These are phyloP conservation scores for Fistulina hepatica DNA, from an alignment of 1,284 basidiomycete species.

Conservation along the genomic window DNA sequence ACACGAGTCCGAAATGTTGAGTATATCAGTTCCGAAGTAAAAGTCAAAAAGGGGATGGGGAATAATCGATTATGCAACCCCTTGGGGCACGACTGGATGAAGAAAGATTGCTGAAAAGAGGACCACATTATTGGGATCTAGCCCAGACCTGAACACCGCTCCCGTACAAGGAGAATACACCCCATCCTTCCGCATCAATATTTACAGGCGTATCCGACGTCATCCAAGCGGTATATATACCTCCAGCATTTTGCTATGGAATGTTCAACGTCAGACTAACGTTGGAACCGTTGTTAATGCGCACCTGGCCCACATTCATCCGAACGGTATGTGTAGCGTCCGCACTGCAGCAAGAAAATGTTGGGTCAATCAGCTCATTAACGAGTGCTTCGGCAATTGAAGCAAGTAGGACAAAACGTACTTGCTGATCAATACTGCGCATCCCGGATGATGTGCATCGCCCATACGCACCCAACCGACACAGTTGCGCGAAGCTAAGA, in stretches of 20 bases:
- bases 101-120: too few species aligned
- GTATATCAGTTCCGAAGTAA: too few species aligned
- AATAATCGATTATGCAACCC: too few species aligned
- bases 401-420: slow-evolving; percentile 14
- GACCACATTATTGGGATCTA: too few species aligned
- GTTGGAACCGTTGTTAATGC: slow-evolving; percentile 17
- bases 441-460: slow-evolving; percentile 37
- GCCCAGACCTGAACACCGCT: slow-evolving; percentile 52
- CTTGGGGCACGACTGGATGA: too few species aligned
- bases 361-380: background rate
- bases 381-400: slow-evolving; percentile 1
- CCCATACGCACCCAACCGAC: slow-evolving; percentile 68
- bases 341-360: slow-evolving; percentile 15
- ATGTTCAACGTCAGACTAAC: slow-evolving; percentile 2
- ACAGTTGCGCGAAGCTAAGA: slow-evolving; percentile 44
- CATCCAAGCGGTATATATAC: slow-evolving; percentile 37
- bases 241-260: slow-evolving; percentile 29
- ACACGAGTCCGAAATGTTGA: too few species aligned
- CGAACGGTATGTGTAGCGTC: slow-evolving; percentile 35
- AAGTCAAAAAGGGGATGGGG: too few species aligned
- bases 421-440: slow-evolving; percentile 64
- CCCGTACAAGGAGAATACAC: slow-evolving; percentile 42
- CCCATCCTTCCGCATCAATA: slow-evolving; percentile 45
- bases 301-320: slow-evolving; percentile 53
- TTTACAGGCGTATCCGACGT: slow-evolving; percentile 30